Evolutionary conservation across 2,329 filamentous ascomycete species (phyloP).

Genomic region (Fusarium oxysporum): DNA sequence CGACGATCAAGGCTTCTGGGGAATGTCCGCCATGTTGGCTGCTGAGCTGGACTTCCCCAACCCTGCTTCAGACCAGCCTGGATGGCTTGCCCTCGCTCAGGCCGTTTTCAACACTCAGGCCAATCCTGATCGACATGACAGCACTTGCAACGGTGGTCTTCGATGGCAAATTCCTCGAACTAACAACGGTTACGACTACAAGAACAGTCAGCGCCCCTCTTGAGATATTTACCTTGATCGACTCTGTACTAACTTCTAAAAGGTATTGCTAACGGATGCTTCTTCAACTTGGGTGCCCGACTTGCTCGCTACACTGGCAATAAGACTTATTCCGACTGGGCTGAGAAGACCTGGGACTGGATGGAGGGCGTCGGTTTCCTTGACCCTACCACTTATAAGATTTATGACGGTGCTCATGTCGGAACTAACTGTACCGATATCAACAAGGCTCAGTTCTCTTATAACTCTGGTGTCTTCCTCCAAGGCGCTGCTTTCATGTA

Average conservation of each 20-base stretch:
- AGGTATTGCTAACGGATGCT: conserved; percentile 69
- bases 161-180: conserved; percentile 82
- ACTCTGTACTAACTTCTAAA: not conserved
- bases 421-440: conserved; percentile 65
- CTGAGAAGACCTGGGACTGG: conserved; percentile 73
- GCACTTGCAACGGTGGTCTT: conserved; percentile 69
- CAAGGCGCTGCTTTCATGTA: conserved; percentile 73
- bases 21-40: conserved; percentile 71
- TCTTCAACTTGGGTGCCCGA: conserved; percentile 75
- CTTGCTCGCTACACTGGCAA: conserved; percentile 78
- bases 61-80: conserved; percentile 60
- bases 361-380: conserved; percentile 67
- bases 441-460: conserved; percentile 69
- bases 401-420: conserved; percentile 69
- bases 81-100: conserved; percentile 69
- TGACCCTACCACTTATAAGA: conserved; percentile 67
- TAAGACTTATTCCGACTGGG: conserved; percentile 72
- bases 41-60: conserved; percentile 69
- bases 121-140: conserved; percentile 67
- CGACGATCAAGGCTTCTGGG: conserved; percentile 77
- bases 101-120: conserved; percentile 72
- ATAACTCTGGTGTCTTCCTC: conserved; percentile 69
- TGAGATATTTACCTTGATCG: not conserved
- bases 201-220: conserved; percentile 60
- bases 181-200: conserved; percentile 83